phyloP scores from a whole-genome alignment of 352 stramenopile genomes.

The Globisporangium carolinianum region DNA sequence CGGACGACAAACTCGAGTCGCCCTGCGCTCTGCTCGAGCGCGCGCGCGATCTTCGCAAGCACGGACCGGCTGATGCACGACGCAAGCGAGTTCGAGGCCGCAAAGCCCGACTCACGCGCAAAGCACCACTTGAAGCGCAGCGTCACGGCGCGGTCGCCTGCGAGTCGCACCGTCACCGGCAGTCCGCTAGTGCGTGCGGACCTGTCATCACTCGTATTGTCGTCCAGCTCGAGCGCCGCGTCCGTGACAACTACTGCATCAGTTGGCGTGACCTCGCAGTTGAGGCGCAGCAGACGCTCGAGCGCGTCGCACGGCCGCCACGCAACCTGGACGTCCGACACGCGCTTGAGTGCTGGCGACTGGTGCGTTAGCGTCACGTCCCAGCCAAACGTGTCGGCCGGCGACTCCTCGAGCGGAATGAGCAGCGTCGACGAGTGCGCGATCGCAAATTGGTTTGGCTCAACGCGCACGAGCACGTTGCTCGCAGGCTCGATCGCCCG shows the following conservation, averaged over 20 bases:
- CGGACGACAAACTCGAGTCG: constrained; percentile 43
- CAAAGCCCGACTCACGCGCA: constrained; percentile 50
- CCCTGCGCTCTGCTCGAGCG: constrained; percentile 42
- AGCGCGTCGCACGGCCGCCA: constrained; percentile 51
- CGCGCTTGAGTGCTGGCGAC: constrained; percentile 16
- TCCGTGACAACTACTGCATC: constrained; percentile 21
- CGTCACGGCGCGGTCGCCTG: constrained; percentile 21
- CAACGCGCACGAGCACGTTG: constrained; percentile 19
- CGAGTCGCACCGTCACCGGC: constrained; percentile 35
- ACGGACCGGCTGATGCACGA: constrained; percentile 65
- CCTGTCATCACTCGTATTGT: neutral
- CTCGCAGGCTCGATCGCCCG: constrained; percentile 1
- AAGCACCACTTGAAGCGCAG: constrained; percentile 69
- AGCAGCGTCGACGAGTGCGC: constrained; percentile 48
- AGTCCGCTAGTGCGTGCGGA: constrained; percentile 13
- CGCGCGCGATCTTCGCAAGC: constrained; percentile 52
- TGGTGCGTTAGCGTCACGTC: constrained; percentile 31
- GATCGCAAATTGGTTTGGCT: constrained; percentile 30
- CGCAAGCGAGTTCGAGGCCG: constrained; percentile 47
- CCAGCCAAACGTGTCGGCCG: constrained; percentile 54
- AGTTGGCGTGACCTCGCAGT: constrained; percentile 28
- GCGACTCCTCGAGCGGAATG: constrained; percentile 69
- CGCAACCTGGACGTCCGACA: constrained; percentile 32
- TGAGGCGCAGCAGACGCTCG: constrained; percentile 42
- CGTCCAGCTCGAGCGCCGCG: neutral